Evolutionary conservation across 2,329 filamentous ascomycete species (phyloP).

Genomic region (Calonectria hongkongensis): DNA sequence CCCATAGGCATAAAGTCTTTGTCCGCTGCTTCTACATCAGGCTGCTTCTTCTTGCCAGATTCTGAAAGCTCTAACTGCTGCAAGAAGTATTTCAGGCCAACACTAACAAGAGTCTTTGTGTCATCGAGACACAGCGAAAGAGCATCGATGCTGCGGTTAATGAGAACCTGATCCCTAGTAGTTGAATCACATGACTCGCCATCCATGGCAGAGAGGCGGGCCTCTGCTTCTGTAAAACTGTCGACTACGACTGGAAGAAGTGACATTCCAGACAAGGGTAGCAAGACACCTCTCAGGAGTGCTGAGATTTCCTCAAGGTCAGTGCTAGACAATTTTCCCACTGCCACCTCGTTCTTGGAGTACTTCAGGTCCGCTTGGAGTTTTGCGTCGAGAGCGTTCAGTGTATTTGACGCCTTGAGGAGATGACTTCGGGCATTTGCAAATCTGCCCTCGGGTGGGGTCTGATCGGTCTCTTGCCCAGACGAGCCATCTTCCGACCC

Average conservation of each 20-base stretch:
- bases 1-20: background rate
- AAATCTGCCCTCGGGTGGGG: conserved; percentile 16
- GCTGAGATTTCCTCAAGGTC: conserved; percentile 32
- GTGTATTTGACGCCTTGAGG: conserved; percentile 23
- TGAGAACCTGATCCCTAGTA: conserved; percentile 10
- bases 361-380: conserved; percentile 34
- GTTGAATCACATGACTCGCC: background rate
- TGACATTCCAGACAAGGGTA: conserved; percentile 38
- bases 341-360: conserved; percentile 27
- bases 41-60: background rate
- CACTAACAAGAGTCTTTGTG: conserved; percentile 29
- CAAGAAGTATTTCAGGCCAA: conserved; percentile 35
- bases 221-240: conserved; percentile 31
- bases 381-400: conserved; percentile 36
- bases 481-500: conserved; percentile 13
- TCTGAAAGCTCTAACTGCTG: conserved; percentile 28
- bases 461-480: conserved; percentile 6
- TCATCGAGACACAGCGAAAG: conserved; percentile 32
- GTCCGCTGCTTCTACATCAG: conserved; percentile 5
- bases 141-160: conserved; percentile 35
- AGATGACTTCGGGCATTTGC: conserved; percentile 27
- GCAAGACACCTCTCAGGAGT: conserved; percentile 24
- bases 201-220: background rate
- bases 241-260: conserved; percentile 36
- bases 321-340: conserved; percentile 23